Evolutionary conservation across 202 grass and related monocot species (phyloP), one percentile per base, ranked within the genome.

Genomic region (Cymbopogon flexuosus): DNA sequence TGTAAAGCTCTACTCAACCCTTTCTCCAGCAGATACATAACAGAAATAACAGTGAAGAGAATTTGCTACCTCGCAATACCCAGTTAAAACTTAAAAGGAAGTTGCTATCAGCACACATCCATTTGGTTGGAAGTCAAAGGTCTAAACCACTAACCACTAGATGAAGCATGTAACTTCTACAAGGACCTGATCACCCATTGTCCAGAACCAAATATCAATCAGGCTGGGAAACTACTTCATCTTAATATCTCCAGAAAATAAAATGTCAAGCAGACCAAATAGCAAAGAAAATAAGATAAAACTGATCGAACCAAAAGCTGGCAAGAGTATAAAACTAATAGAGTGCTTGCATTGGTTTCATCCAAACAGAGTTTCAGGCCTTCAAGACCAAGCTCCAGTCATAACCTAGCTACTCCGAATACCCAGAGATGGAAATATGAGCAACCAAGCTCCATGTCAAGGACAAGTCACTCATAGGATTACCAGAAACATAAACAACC

Each of bases 381-480:
- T 72, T 31, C n/a, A 56, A 71, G 43, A 13, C 46, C 64, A 62
- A 31, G 21, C 63, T 51, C 3, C 40, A 77, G 78, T 77, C 41
- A 81, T 52, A 77, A 30, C 62, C 79, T 77, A 66, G 40, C 78
- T 82, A 82, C 65, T 82, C 24, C 33, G 2, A 70, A 87, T 63
- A 21, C 24, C 43, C 42, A 77, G 47, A 59, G 36, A 59, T 40
- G 52, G 22, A 33, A 49, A 22, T 62, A 51, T 2, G 14, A 33
- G 82, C 69, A 57, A 14, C 57, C 27, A 47, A 47, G 72, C 33
- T 70, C 62, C 39, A 81, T 54, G n/a, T 31, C 7, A 15, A 7
- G 22, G 64, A 58, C 21, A 57, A 69, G 46, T 12, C 15, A 12
- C 1, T 27, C 18, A 10, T 19, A 75, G 36, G 23, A 68, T 37